Evolutionary conservation across 176 grass and related monocot species (phyloP), one percentile per base, ranked within the genome.

Genomic region (Chloris gayana): DNA sequence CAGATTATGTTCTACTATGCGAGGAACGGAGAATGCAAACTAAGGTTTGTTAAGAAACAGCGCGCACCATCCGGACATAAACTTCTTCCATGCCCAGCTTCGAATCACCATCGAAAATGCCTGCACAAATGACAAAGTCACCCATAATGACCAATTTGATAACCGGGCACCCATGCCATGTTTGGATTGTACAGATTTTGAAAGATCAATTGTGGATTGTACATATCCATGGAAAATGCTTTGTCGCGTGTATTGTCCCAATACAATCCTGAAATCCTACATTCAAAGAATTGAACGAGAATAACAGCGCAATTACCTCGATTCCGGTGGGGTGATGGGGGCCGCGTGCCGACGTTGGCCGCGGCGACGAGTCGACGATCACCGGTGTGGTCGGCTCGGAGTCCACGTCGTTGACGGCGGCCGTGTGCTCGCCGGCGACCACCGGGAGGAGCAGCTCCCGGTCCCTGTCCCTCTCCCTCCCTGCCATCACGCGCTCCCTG

Each of bases 31-130:
- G 7, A 39, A 71, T 13, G 70, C 25, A 81, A 71, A 41, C 10
- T 24, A 29, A 24, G 7, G 11, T 12, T 17, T 47, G 21, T 12
- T 77, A 33, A 11, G 49, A 61, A 53, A 56, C 25, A 5, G 13
- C 0, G 46, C 63, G 76, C 74, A 93, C 87, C 87, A 93, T 90
- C 91, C 85, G n/a, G 87, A 87, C 87, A 93, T 87, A 18, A 90
- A 93, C 51, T 93, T 93, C 79, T 93, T 93, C 84, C 84, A 89
- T 18, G 76, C 88, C 87, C 87, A 93, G 73, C 91, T 85, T 14
- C 91, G 80, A 32, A 93, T 87, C 81, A 90, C 82, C 53, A 86
- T 85, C 14, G 87, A 90, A 14, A 89, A 87, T 14, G 77, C 91
- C 91, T 93, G 67, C 74, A 78, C 14, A 51, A 34, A 5, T 32